These are phyloP conservation scores for Wickerhamiella kurtzmanii DNA, from an alignment of 805 yeast species.

Conservation along the genomic window DNA sequence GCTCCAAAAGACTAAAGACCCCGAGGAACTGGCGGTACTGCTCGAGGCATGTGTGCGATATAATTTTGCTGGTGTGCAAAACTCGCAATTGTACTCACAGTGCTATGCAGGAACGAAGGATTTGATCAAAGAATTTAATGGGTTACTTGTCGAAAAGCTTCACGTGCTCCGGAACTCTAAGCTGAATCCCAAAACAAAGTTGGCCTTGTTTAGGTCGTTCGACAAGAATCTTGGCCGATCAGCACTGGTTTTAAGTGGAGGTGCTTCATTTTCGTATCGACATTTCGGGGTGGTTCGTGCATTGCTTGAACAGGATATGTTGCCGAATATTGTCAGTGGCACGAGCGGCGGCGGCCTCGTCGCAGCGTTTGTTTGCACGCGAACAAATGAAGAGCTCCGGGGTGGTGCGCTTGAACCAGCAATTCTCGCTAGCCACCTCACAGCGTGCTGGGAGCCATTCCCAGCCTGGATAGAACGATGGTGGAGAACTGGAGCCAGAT, in stretches of 20 bases:
- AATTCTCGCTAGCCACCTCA: slow-evolving; percentile 42
- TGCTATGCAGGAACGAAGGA: slow-evolving; percentile 62
- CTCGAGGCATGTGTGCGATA: slow-evolving; percentile 55
- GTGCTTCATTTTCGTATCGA: slow-evolving; percentile 64
- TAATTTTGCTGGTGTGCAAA: slow-evolving; percentile 70
- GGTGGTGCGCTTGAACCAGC: slow-evolving; percentile 41
- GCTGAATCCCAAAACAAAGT: slow-evolving; percentile 29
- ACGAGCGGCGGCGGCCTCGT: slow-evolving; percentile 73
- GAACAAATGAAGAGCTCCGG: slow-evolving; percentile 53
- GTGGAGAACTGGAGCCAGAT: slow-evolving; percentile 66
- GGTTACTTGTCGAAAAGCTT: slow-evolving; percentile 38
- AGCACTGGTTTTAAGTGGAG: slow-evolving; percentile 63
- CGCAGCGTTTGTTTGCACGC: slow-evolving; percentile 57
- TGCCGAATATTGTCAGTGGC: slow-evolving; percentile 61
- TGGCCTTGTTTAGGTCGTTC: slow-evolving; percentile 43
- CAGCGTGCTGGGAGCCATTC: slow-evolving; percentile 56
- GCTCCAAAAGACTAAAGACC: slow-evolving; percentile 21
- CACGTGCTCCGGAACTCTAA: slow-evolving; percentile 28
- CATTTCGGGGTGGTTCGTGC: slow-evolving; percentile 71
- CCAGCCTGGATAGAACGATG: slow-evolving; percentile 48
- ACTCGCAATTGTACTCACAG: slow-evolving; percentile 56
- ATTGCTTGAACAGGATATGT: slow-evolving; percentile 46
- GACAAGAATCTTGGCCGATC: slow-evolving; percentile 57
- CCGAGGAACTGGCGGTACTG: slow-evolving; percentile 38
- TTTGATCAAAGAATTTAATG: slow-evolving; percentile 41